Percentiles rank a stretch among this genome's conserved stretches.
Evolutionary conservation across 2,329 filamentous ascomycete genomes (phyloP).

Genomic region (Pseudocercospora fijiensis): DNA sequence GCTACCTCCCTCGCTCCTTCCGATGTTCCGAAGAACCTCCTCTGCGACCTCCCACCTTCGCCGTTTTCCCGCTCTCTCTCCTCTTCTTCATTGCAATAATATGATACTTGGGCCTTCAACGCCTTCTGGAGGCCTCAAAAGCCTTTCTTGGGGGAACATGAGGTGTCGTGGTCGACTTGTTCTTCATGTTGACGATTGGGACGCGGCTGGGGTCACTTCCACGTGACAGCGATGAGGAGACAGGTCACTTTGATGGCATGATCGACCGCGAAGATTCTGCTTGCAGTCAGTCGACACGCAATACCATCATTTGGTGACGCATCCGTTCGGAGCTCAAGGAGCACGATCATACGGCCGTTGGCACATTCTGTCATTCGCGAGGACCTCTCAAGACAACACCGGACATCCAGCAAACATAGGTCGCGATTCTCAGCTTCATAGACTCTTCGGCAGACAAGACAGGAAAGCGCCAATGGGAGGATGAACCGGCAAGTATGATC

Average conservation of each 20-base stretch:
- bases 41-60: constrained; percentile 1
- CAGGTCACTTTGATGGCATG: background rate
- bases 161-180: background rate
- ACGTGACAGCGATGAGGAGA: background rate
- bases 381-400: background rate
- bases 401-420: background rate
- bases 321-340: background rate
- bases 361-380: background rate
- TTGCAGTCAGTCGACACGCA: background rate
- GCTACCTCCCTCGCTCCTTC: background rate
- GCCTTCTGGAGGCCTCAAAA: background rate
- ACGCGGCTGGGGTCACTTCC: background rate
- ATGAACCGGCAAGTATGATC: background rate
- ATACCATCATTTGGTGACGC: background rate
- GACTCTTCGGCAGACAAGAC: background rate
- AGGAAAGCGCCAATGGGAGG: background rate
- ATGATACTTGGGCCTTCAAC: background rate
- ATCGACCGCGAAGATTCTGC: background rate
- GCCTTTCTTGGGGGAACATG: background rate
- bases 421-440: background rate
- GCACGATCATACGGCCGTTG: background rate
- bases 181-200: background rate
- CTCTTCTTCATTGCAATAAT: background rate
- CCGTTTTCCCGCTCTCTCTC: background rate
- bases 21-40: background rate